Conservation (phyloP, 2,329 filamentous ascomycete genomes). For the Fusarium papillatum region DNA sequence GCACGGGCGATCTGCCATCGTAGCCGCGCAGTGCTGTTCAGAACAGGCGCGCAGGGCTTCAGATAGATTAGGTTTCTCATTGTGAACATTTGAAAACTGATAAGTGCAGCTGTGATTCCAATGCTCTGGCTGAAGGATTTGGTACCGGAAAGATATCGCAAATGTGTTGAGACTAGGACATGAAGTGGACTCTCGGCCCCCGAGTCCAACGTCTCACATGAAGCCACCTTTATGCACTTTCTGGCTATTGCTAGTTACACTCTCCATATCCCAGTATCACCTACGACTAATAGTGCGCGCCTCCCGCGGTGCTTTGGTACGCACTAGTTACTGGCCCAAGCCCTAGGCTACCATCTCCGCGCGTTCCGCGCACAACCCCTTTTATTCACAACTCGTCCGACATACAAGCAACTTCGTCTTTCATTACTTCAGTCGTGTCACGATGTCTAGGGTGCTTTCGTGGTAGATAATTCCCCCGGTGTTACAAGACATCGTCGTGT, state of each 20-base stretch:
- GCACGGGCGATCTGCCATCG: not conserved
- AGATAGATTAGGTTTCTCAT: not conserved
- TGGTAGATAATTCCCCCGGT: too few species aligned
- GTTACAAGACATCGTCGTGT: too few species aligned
- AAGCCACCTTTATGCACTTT: not conserved
- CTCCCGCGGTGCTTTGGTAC: not conserved
- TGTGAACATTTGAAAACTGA: fast-evolving
- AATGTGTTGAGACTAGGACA: not conserved
- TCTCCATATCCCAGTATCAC: not conserved
- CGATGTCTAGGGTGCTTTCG: too few species aligned
- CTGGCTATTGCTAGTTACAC: not conserved
- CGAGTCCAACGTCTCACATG: not conserved
- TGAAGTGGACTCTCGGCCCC: not conserved
- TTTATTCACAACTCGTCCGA: not conserved
- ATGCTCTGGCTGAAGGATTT: not conserved
- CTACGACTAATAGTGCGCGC: not conserved
- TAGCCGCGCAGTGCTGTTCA: not conserved
- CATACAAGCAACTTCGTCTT: not conserved
- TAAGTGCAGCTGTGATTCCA: not conserved
- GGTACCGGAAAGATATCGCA: not conserved
- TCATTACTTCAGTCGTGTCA: not conserved
- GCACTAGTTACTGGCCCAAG: not conserved
- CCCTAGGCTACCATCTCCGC: not conserved
- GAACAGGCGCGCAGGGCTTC: not conserved
- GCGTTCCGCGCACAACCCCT: not conserved